A percentile compares a stretch with the other conserved stretches of the same genome.
Conservation (phyloP, 225 moss, liverwort and hornwort genomes). For the Thuidium tamariscinum region DNA sequence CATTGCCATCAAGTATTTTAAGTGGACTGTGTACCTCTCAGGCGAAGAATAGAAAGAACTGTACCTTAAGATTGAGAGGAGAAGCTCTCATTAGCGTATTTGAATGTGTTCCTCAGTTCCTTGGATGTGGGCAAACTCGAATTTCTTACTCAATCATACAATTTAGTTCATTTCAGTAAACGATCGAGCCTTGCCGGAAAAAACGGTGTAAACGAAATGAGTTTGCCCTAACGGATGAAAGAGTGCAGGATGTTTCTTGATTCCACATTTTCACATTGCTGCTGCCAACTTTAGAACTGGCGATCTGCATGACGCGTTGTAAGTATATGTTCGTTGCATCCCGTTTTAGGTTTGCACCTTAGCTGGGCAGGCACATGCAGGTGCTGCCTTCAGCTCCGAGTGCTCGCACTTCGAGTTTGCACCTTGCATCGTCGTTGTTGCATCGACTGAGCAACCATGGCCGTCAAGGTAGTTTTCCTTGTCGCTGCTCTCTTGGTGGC, state of each 20-base stretch:
- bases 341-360: neutral
- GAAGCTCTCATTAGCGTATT: no score
- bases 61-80: neutral
- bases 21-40: neutral
- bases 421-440: neutral
- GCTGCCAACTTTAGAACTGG: neutral
- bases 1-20: neutral
- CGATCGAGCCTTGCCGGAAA: neutral
- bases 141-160: no score
- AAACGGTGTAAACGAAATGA: neutral
- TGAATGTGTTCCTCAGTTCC: neutral
- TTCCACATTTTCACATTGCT: neutral
- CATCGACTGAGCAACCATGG: neutral
- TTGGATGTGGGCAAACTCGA: neutral
- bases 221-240: neutral
- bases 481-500: neutral
- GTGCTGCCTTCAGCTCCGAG: neutral
- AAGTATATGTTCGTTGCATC: neutral
- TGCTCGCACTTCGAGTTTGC: neutral
- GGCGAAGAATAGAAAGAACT: neutral
- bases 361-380: neutral
- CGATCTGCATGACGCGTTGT: neutral
- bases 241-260: neutral
- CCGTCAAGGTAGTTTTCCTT: neutral
- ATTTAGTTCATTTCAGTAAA: neutral